These are phyloP conservation scores for Rhizopus stolonifer DNA, from an alignment of 371 early-diverging fungal genomes.

Conservation along the genomic window DNA sequence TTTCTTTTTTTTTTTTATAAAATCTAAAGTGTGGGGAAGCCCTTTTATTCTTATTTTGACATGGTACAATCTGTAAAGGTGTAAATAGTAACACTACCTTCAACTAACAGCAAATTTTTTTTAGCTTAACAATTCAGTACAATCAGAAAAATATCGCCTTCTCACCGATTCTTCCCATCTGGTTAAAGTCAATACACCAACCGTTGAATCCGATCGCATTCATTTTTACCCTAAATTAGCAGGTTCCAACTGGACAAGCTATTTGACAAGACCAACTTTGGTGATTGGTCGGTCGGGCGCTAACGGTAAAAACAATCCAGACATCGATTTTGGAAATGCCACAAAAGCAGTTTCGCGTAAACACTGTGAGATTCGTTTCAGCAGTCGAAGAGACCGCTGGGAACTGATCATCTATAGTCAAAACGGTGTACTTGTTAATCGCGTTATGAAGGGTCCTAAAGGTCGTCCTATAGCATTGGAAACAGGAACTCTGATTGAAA, in stretches of 20 bases:
- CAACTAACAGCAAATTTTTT: too few relatives aligned
- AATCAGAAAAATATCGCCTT: too few relatives aligned
- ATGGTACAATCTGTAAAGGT: too few relatives aligned
- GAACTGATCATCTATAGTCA: slow-evolving; percentile 40
- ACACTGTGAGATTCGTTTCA: slow-evolving; percentile 44
- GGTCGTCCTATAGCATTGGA: slow-evolving; percentile 25
- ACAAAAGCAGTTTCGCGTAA: slow-evolving; percentile 39
- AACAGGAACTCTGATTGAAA: slow-evolving; percentile 35
- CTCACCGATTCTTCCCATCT: too few relatives aligned
- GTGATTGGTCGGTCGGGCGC: slow-evolving; percentile 35
- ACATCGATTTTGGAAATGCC: slow-evolving; percentile 37
- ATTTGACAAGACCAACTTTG: slow-evolving; percentile 31
- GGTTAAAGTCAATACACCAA: slow-evolving; percentile 28
- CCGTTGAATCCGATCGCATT: slow-evolving; percentile 20
- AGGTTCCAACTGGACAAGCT: slow-evolving; percentile 44
- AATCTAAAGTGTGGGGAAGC: too few relatives aligned
- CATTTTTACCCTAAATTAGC: slow-evolving; percentile 45
- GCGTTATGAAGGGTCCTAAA: slow-evolving; percentile 21
- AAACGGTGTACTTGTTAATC: slow-evolving; percentile 45
- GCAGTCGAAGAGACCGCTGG: slow-evolving; percentile 27
- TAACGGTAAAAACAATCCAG: slow-evolving; percentile 2
- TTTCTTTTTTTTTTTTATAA: too few relatives aligned
- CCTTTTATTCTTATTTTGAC: too few relatives aligned
- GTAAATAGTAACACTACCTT: too few relatives aligned
- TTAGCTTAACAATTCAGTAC: too few relatives aligned